A percentile compares a stretch with the other conserved stretches of the same genome.
phyloP scores from a whole-genome alignment of 139 green algal genomes.

The Chlamydomonas asymmetrica region DNA sequence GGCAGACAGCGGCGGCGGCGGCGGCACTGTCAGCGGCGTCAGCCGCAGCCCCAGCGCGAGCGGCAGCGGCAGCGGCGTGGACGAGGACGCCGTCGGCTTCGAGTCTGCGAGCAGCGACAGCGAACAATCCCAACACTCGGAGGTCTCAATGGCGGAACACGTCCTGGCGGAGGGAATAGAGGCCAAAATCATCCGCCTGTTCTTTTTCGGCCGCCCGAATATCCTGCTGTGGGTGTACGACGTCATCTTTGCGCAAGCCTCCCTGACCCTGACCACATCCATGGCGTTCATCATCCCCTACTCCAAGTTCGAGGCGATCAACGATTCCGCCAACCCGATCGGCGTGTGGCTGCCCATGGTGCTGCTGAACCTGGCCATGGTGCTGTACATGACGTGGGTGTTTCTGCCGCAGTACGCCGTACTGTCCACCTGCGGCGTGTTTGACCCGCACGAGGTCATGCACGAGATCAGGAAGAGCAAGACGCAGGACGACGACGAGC shows the following conservation, averaged over 20 bases:
- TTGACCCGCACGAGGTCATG: constrained; percentile 33
- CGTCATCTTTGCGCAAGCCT: constrained; percentile 34
- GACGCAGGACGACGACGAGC: constrained; percentile 22
- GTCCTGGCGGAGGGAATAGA: constrained; percentile 25
- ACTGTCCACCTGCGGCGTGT: constrained; percentile 9
- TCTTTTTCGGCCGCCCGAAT: constrained; percentile 24
- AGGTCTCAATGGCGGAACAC: constrained; percentile 12
- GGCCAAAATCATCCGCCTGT: constrained; percentile 29
- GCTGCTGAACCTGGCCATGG: constrained; percentile 14
- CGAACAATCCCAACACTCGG: no score
- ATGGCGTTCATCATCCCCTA: constrained; percentile 37
- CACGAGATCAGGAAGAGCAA: constrained; percentile 28
- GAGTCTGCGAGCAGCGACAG: no score
- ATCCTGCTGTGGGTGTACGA: constrained; percentile 36
- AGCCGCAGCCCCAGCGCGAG: background rate
- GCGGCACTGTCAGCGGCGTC: background rate
- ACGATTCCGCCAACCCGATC: background rate
- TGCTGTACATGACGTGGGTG: constrained; percentile 27
- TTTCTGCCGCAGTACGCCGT: constrained; percentile 35
- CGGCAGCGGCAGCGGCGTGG: background rate
- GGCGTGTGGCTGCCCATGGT: constrained; percentile 30
- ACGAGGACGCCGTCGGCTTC: background rate
- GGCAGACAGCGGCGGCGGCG: background rate
- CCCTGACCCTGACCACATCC: constrained; percentile 31
- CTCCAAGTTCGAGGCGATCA: constrained; percentile 32